Evolutionary conservation across 306 rosid genomes (phyloP), one percentile per base, ranked within the genome.

Genomic region (Calophaca sinica): DNA sequence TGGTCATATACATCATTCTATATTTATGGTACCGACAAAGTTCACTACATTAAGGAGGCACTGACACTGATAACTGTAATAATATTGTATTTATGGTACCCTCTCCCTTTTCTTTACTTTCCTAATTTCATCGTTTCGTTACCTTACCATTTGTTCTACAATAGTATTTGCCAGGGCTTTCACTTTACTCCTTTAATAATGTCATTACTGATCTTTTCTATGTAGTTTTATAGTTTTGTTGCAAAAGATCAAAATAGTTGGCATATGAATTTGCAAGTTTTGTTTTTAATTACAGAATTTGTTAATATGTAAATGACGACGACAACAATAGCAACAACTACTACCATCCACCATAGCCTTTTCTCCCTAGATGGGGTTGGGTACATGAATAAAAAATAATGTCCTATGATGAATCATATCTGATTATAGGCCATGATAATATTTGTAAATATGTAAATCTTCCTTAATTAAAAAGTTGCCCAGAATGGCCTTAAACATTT

Each of bases 1-100:
- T 12, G 57, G 35, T 36, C 80, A 20, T 68, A 62, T 67, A 35
- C 58, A 57, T 73, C 38, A 48, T 46, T 26, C 74, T 51, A n/a
- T 53, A 15, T 29, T 45, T 53, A 20, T 20, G 26, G 26, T 20
- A 53, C 50, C 33, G 46, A 60, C 55, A 57, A 45, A 35, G 53
- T 59, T 44, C 48, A 14, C 62, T 29, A 57, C 14, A 55, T 39
- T 45, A 44, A 44, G 31, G 59, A 46, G 59, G 39, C 26, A 55
- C 54, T 41, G 41, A 3, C 42, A 42, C 35, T 5, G 14, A 49
- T 73, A 57, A 41, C 13, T 42, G 20, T 31, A n/a, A 8, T 72
- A 44, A 58, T 29, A 42, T 46, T 33, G 13, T 29, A 50, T 29
- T n/a, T 7, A 35, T 51, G 2, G 36, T 28, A 51, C 31, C 49